Percentiles rank a stretch among this genome's conserved stretches.
Evolutionary conservation across 495 filamentous ascomycete species (phyloP).

Genomic region (Talaromyces proteolyticus): DNA sequence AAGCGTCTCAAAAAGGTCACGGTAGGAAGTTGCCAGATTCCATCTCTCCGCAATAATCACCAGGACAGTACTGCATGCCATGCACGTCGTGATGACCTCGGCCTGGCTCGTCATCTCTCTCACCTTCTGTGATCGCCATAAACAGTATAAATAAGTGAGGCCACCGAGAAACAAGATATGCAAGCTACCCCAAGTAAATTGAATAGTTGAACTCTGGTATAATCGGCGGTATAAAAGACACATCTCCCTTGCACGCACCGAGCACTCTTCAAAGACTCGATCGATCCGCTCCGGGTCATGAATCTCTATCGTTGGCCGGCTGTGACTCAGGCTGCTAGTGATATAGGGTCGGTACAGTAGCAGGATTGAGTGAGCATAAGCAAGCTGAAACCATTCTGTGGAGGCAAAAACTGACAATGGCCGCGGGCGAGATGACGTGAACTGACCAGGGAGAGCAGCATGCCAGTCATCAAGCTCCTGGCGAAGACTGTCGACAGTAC

Average conservation of each 20-base stretch:
- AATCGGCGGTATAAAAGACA: constrained; percentile 11
- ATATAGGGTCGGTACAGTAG: constrained; percentile 6
- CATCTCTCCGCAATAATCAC: constrained; percentile 12
- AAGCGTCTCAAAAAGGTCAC: constrained; percentile 10
- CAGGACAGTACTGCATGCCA: constrained; percentile 9
- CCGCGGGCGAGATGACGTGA: background rate
- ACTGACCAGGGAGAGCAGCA: background rate
- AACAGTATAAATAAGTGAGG: constrained; percentile 13
- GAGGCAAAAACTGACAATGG: constrained; percentile 8
- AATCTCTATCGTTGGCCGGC: background rate
- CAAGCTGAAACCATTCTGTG: constrained; percentile 7
- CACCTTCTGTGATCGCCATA: constrained; percentile 6
- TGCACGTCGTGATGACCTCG: constrained; percentile 9
- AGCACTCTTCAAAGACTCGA: background rate
- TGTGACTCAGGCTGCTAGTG: background rate
- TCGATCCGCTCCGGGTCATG: background rate
- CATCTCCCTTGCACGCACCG: constrained; percentile 3
- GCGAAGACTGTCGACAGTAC: constrained; percentile 4
- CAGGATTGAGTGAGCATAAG: constrained; percentile 5
- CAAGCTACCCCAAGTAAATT: constrained; percentile 9
- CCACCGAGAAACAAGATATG: constrained; percentile 13
- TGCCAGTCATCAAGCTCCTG: constrained; percentile 9
- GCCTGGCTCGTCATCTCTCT: background rate
- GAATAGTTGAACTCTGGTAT: constrained; percentile 1
- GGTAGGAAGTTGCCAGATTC: constrained; percentile 8